phyloP scores from a whole-genome alignment of 2,329 filamentous ascomycete species.

The Exophiala mesophila region DNA sequence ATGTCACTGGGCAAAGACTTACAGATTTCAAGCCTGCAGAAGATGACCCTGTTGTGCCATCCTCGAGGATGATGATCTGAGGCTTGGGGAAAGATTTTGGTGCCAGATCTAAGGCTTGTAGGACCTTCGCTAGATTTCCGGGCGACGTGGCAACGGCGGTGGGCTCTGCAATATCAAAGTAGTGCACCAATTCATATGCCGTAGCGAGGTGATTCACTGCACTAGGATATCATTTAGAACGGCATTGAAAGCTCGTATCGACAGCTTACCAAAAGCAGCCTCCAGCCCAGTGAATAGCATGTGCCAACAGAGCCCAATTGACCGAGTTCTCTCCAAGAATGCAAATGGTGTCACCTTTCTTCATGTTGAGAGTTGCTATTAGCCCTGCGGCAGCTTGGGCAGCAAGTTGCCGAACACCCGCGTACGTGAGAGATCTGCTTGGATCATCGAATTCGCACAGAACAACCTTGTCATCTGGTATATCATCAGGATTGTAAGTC shows the following conservation, averaged over 20 bases:
- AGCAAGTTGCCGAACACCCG: conserved; percentile 1
- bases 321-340: conserved; percentile 2
- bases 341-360: neutral
- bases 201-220: conserved; percentile 2
- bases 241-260: neutral
- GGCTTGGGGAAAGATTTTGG: conserved; percentile 1
- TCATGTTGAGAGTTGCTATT: neutral
- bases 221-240: neutral
- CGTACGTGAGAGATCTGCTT: neutral
- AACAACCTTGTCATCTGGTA: neutral
- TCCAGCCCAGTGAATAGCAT: conserved; percentile 2
- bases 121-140: conserved; percentile 30
- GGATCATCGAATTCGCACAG: neutral
- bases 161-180: conserved; percentile 33
- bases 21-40: too few relatives aligned
- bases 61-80: too few relatives aligned
- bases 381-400: neutral
- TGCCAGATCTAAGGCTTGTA: conserved; percentile 28
- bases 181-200: conserved; percentile 25
- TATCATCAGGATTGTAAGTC: conserved; percentile 3
- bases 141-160: conserved; percentile 28
- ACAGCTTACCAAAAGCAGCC: neutral
- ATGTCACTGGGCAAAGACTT: too few relatives aligned
- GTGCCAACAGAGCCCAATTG: conserved; percentile 1
- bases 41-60: too few relatives aligned